Base-by-base conservation (phyloP, 1,284 basidiomycete genomes). In the Mycocalia duriaeana region DNA sequence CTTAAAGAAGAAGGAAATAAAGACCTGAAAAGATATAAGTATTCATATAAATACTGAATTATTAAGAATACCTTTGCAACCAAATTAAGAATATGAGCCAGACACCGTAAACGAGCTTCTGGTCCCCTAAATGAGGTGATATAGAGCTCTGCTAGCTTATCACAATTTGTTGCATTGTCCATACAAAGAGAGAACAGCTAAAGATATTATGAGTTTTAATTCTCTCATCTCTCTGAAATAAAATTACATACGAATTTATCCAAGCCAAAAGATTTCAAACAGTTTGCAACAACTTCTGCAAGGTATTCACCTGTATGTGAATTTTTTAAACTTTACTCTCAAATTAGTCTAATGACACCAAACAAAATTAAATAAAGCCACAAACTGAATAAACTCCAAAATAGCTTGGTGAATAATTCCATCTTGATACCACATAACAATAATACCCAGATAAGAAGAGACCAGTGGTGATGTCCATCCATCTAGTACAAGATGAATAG, bases 291-390 rank as follows among this genome's bases (percentile, higher is more conserved):
- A 1, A 56, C 49, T 16, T 57, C 43, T 8, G 63, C 62, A 14
- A 66, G 50, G 48, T 68, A 64, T 5, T 45, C 7, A 2, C 64
- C 64, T 26, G 54, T 53, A 53, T 66, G 62, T n/a, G 47, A 47
- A 26, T 59, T 39, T 5, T 44, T 62, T 9, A 66, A 44, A 11
- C 62, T 65, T 11, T 8, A 11, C 7, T 18, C 19, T 38, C 7
- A 7, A 38, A 7, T 7, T 11, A 38, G 7, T 11, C 19, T 38
- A 7, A 11, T 7, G 9, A 14, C 18, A 38, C 13, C 9, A 38
- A 9, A 13, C 9, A 13, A 14, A 38, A 19, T 14, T 14, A 38
- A 13, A 38, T 19, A 23, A 44, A n/a, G 25, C n/a, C n/a, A 45
- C 49, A 35, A 49, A 62, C 62, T 48, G 31, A n/a, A 62, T 54